phyloP scores from a whole-genome alignment of 768 basidiomycete genomes.

The Pleurotus eryngii region DNA sequence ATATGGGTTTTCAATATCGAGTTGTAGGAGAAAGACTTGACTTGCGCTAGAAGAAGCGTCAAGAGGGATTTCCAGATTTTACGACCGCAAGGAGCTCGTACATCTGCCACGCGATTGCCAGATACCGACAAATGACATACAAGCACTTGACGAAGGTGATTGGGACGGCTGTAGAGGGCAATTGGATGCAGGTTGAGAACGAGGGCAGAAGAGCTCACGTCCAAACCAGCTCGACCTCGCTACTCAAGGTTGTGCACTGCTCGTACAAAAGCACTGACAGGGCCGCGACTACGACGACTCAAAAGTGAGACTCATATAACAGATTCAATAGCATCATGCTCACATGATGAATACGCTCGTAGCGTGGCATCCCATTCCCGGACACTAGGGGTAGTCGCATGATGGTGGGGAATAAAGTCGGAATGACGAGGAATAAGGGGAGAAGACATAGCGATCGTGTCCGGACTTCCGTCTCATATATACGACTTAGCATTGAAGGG shows the following conservation, averaged over 20 bases:
- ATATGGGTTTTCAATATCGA: background rate
- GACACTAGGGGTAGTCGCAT: no score
- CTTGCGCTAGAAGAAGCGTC: background rate
- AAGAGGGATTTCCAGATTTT: background rate
- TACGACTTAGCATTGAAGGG: no score
- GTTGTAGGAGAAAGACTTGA: background rate
- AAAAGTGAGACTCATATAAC: no score
- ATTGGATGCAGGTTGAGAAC: background rate
- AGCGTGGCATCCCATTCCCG: no score
- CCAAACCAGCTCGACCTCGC: background rate
- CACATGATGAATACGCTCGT: no score
- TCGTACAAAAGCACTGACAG: background rate
- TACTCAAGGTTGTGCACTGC: background rate
- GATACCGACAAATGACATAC: background rate
- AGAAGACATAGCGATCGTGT: no score
- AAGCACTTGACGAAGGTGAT: background rate
- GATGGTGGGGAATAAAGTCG: no score
- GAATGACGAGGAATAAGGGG: no score
- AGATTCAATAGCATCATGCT: no score
- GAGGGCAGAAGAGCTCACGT: background rate
- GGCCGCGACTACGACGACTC: background rate
- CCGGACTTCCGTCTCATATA: no score
- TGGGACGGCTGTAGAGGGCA: background rate
- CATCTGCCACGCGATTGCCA: background rate
- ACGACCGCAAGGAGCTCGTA: background rate